phyloP scores from a whole-genome alignment of 495 filamentous ascomycete genomes.

The Filosporella fistucella region DNA sequence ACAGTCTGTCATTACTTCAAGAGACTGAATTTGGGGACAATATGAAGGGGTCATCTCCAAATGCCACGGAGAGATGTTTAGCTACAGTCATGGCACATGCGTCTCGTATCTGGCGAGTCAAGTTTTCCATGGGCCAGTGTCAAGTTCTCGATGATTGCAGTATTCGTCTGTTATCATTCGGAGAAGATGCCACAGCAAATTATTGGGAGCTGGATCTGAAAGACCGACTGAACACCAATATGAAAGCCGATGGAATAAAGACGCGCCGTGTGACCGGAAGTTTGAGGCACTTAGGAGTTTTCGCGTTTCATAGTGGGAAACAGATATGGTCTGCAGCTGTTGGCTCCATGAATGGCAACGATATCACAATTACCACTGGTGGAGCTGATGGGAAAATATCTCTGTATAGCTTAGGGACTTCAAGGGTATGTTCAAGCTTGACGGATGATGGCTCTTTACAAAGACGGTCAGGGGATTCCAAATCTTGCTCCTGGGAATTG shows the following conservation, averaged over 20 bases:
- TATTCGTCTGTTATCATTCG: slow-evolving; percentile 61
- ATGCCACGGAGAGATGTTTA: slow-evolving; percentile 25
- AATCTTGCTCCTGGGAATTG: too few species aligned
- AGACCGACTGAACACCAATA: too few species aligned
- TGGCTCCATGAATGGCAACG: slow-evolving; percentile 20
- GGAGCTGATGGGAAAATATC: slow-evolving; percentile 69
- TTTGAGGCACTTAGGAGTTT: slow-evolving; percentile 48
- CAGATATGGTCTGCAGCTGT: slow-evolving; percentile 81
- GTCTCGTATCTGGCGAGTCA: slow-evolving; percentile 85
- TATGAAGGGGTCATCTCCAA: neutral
- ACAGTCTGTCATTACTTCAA: slow-evolving; percentile 14
- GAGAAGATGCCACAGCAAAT: slow-evolving; percentile 72
- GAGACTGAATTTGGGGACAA: slow-evolving; percentile 46
- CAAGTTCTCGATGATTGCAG: slow-evolving; percentile 12
- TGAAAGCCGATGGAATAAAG: too few species aligned
- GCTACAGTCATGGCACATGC: slow-evolving; percentile 77
- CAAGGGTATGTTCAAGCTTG: neutral
- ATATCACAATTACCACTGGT: slow-evolving; percentile 62
- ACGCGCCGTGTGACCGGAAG: too few species aligned
- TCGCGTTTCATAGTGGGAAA: slow-evolving; percentile 72
- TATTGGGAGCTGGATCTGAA: slow-evolving; percentile 60
- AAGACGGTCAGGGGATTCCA: too few species aligned
- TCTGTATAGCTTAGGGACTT: slow-evolving; percentile 1
- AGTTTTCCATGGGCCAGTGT: slow-evolving; percentile 45
- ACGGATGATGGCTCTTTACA: too few species aligned